Percentiles rank a stretch among this genome's conserved stretches.
Evolutionary conservation across 1,284 basidiomycete genomes (phyloP).

Genomic region (Moesziomyces antarcticus): DNA sequence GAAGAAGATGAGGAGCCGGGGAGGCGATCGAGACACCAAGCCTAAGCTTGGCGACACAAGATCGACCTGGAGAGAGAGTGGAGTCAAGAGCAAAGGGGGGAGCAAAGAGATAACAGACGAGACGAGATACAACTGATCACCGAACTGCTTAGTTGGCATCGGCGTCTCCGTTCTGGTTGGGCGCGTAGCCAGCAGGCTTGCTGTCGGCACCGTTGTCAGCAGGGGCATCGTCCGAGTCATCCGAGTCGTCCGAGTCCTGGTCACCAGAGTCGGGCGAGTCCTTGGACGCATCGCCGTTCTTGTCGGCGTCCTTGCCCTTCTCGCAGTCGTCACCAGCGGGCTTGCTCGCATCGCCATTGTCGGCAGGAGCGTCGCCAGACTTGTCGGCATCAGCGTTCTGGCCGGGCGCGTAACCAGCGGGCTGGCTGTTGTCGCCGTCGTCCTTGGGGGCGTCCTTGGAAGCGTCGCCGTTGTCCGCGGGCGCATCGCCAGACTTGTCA

Average conservation of each 20-base stretch:
- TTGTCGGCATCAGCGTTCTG: conserved; percentile 1
- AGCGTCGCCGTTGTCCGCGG: background rate
- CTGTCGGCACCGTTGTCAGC: background rate
- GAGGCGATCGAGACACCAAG: background rate
- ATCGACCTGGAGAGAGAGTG: background rate
- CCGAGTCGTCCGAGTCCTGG: background rate
- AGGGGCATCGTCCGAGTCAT: too few relatives aligned
- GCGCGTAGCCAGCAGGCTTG: background rate
- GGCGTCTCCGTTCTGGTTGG: conserved; percentile 1
- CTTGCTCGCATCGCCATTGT: conserved; percentile 2
- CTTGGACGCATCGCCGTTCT: background rate
- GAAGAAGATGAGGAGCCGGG: too few relatives aligned
- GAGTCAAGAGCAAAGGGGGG: background rate
- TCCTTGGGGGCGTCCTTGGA: background rate
- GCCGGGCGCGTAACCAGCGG: too few relatives aligned
- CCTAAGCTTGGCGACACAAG: background rate
- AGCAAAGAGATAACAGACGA: background rate
- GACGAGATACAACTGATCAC: background rate
- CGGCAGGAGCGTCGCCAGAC: conserved; percentile 1
- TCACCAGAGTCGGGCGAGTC: background rate
- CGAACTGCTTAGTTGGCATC: background rate
- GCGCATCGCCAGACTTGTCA: background rate
- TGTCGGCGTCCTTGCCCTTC: background rate
- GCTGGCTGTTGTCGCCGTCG: background rate
- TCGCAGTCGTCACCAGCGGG: background rate